phyloP scores from a whole-genome alignment of 306 rosid genomes.

The Begonia fuchsioides region DNA sequence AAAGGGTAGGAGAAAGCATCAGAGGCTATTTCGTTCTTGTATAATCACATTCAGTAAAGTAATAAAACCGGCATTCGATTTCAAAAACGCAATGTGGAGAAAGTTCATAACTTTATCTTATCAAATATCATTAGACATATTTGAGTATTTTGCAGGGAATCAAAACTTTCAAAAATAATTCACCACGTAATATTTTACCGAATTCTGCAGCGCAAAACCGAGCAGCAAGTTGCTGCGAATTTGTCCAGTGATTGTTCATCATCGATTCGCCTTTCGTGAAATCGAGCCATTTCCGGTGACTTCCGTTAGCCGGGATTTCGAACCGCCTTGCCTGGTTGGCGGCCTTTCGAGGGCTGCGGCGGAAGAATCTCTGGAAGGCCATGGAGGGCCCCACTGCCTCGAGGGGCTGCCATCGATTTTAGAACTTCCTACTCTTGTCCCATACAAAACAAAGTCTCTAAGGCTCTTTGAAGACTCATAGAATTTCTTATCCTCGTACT shows the following conservation, averaged over 20 bases:
- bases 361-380: conserved; percentile 47
- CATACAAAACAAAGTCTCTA: conserved; percentile 58
- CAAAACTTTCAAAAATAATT: neutral
- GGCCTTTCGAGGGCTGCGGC: conserved; percentile 42
- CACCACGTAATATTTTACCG: no score
- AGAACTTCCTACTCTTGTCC: conserved; percentile 44
- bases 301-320: conserved; percentile 66
- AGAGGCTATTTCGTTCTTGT: conserved; percentile 33
- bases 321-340: conserved; percentile 30
- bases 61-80: no score
- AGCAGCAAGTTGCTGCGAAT: conserved; percentile 10
- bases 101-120: no score
- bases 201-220: neutral
- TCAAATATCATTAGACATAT: no score
- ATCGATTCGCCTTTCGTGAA: conserved; percentile 53
- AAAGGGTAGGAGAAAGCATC: conserved; percentile 34
- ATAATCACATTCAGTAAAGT: neutral
- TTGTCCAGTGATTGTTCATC: conserved; percentile 6
- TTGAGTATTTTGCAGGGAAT: no score
- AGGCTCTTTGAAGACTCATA: conserved; percentile 55
- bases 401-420: conserved; percentile 65
- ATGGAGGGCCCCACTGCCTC: conserved; percentile 60
- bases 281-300: conserved; percentile 39
- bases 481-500: conserved; percentile 62
- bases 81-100: no score